Evolutionary conservation across 257 asterid species (phyloP), one percentile per base, ranked within the genome.

Genomic region (Henckelia pumila): DNA sequence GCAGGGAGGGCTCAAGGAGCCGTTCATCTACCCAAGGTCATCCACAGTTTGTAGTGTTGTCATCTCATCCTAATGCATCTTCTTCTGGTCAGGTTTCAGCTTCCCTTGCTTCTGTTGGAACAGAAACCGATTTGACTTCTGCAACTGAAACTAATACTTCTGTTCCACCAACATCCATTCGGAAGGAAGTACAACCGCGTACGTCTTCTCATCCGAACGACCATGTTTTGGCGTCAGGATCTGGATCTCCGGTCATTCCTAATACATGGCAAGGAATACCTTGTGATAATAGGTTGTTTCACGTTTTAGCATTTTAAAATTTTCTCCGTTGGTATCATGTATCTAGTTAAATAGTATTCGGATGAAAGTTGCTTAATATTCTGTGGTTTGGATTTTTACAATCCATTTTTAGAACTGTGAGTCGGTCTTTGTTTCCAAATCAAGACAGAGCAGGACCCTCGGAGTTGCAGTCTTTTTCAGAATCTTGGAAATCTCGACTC

Each of bases 361-460:
- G 19, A 55, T 47, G 32, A 26, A 14, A 3, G 70, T 21, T 63
- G 56, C 44, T 57, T 25, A 61, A n/a, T 22, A 19, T 61, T 53
- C 29, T 37, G 25, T 59, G 59, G 23, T 29, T 40, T 68, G 67
- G 61, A 60, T 70, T 66, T 71, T 6, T 29, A 40, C 25, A 65
- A 49, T 56, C 63, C 56, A 30, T 70, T 78, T 62, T 70, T 79
- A 88, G 97, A 71, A 75, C 75, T 65, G 40, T 67, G 60, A 78
- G 74, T 44, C 82, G 73, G 69, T 66, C 86, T 40, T 78, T 85
- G 66, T 63, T 55, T 61, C 78, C 80, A 72, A 80, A 71, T 82
- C 85, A 73, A 68, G 96, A 85, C 60, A 75, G 77, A 59, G 89
- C 87, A 33, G 99, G 97, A n/a, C 88, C 99, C 29, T 94, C 99